Percentiles rank a stretch among this genome's conserved stretches.
Conservation (phyloP, 148 eudicot species). For the Chenopodium berlandieri region DNA sequence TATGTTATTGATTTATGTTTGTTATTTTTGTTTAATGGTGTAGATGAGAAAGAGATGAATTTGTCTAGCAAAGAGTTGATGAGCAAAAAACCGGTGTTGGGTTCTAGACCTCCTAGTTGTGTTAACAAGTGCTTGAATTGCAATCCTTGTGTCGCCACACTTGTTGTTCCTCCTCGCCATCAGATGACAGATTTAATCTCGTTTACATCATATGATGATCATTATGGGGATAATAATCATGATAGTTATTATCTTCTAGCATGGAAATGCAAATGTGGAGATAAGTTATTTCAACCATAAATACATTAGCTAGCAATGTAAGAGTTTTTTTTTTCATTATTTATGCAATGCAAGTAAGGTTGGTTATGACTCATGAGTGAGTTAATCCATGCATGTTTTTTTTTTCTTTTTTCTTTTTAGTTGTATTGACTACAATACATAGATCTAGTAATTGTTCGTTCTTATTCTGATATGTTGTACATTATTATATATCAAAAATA, state of each 20-base stretch:
- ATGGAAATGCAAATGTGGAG: constrained; percentile 47
- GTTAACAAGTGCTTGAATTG: constrained; percentile 37
- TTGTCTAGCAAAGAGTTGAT: not conserved
- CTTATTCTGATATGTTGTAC: too few species aligned
- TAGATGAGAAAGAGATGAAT: constrained; percentile 16
- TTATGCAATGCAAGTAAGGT: not conserved
- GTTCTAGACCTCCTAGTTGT: constrained; percentile 40
- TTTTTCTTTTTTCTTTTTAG: too few species aligned
- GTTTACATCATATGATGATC: not conserved
- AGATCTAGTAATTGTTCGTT: too few species aligned
- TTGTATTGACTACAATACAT: too few species aligned
- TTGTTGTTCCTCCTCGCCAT: constrained; percentile 22
- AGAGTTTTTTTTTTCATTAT: too few species aligned
- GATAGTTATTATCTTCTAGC: constrained; percentile 35
- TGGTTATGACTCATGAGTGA: too few species aligned
- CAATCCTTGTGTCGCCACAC: constrained; percentile 33
- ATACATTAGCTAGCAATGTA: not conserved
- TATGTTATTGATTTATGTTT: not conserved
- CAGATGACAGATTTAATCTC: not conserved
- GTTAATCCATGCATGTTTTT: not conserved
- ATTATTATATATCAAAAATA: too few species aligned
- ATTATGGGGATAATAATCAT: constrained; percentile 22
- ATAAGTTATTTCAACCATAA: constrained; percentile 34
- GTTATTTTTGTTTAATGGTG: not conserved
- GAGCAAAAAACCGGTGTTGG: constrained; percentile 23